Percentiles rank a stretch among this genome's conserved stretches.
phyloP scores from a whole-genome alignment of 176 grass and related monocot species.

The Aegilops umbellulata region DNA sequence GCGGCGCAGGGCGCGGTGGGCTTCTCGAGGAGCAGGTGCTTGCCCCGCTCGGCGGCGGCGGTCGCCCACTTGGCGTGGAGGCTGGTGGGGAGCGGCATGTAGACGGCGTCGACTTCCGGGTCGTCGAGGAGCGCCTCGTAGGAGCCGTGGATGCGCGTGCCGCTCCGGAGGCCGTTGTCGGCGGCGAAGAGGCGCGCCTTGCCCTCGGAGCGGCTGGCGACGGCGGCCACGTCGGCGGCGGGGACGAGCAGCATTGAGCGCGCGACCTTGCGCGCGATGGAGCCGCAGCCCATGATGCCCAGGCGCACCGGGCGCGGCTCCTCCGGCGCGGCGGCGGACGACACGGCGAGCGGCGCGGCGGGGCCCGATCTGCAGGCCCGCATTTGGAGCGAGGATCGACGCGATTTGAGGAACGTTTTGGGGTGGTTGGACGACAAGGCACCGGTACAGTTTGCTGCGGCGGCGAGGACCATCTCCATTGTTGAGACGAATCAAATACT shows the following conservation, averaged over 20 bases:
- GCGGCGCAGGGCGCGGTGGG: conserved; percentile 69
- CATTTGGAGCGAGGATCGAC: background rate
- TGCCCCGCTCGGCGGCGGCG: conserved; percentile 56
- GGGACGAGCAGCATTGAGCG: conserved; percentile 58
- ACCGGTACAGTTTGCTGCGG: background rate
- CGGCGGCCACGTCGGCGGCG: conserved; percentile 46
- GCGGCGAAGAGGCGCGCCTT: conserved; percentile 73
- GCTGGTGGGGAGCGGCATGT: conserved; percentile 81
- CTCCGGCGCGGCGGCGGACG: conserved; percentile 23
- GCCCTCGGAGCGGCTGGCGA: conserved; percentile 56
- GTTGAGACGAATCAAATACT: background rate
- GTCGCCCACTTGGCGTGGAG: conserved; percentile 71
- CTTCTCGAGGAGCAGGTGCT: conserved; percentile 91
- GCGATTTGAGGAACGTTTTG: background rate
- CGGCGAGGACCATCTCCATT: background rate
- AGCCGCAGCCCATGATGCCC: conserved; percentile 78
- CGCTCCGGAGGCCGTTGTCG: conserved; percentile 41
- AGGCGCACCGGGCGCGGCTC: conserved; percentile 48
- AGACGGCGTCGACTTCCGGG: conserved; percentile 66
- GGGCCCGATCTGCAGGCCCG: background rate
- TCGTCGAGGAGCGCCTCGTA: conserved; percentile 77
- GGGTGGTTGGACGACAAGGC: background rate
- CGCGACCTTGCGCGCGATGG: conserved; percentile 69
- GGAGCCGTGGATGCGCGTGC: conserved; percentile 48
- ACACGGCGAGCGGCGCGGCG: background rate